Base-by-base conservation (phyloP, 352 stramenopile genomes). In the Phytophthora litchii region DNA sequence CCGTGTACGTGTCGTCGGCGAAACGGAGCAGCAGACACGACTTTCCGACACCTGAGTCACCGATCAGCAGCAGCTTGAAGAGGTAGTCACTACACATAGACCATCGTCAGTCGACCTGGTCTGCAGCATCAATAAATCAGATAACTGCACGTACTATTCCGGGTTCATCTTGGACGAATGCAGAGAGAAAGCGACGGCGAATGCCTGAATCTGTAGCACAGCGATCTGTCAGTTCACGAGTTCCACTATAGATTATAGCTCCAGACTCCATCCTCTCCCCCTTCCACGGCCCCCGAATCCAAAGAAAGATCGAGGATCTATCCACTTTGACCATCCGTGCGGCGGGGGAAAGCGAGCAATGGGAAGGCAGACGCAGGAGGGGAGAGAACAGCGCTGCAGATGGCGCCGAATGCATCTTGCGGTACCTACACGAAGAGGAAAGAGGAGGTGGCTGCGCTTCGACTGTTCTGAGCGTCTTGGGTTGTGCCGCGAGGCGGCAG, bases 11-110 rank as follows among this genome's bases (percentile, higher is more conserved):
- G 83, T 99, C 97, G 74, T 99, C 97, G 3, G 97, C 97, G 79
- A 99, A 99, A 85, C 97, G 91, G 19, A 99, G 86, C 61, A 99
- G 79, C 63, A 99, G 83, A 87, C 97, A 99, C 60, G 97, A 99
- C 87, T 99, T 99, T 47, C 96, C 94, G 57, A 99, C 96, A 54
- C 96, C 96, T 11, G 92, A 98, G 88, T 99, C 96, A 80, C 96
- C 96, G 75, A 99, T 99, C 34, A 99, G 80, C 55, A 99, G 73
- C 69, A 99, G 86, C 83, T 99, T 99, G 77, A 99, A 98, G 44
- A 99, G 72, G 79, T 98, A 99, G 79, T 99, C 98, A 89, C 93
- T 97, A 64, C 34, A 72, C 7, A 56, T 8, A 38, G 6, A 17
- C 31, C 7, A 2, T 9, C 3, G 57, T 76, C 50, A 78, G 53